Conservation (phyloP, 495 filamentous ascomycete genomes). For the Ascodesmis nigricans region DNA sequence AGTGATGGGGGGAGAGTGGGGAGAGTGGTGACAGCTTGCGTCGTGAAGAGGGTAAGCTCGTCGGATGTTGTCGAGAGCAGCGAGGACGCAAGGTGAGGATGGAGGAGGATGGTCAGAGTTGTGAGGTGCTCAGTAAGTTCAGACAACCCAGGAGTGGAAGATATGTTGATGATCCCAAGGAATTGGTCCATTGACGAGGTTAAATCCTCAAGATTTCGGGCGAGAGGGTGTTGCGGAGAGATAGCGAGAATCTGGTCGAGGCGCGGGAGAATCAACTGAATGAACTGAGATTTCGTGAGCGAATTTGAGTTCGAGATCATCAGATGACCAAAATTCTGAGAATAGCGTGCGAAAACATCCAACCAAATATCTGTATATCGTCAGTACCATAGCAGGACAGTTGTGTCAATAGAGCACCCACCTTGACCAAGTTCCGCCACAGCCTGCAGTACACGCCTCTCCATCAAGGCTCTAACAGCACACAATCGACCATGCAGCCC, state of each 20-base stretch:
- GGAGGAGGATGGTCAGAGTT: not conserved
- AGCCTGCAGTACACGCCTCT: constrained; percentile 26
- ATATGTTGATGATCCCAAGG: constrained; percentile 7
- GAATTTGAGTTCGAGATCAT: constrained; percentile 13
- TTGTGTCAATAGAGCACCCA: too few relatives aligned
- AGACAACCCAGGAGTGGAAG: not conserved
- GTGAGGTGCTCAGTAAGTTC: not conserved
- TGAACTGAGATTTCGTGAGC: constrained; percentile 19
- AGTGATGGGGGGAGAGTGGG: not conserved
- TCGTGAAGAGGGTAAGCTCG: not conserved
- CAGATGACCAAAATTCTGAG: constrained; percentile 8
- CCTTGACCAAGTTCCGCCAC: not conserved
- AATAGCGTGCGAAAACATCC: too few relatives aligned
- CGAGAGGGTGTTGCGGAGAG: too few relatives aligned
- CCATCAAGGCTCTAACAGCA: constrained; percentile 30
- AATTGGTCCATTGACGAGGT: too few relatives aligned
- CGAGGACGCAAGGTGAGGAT: constrained; percentile 1
- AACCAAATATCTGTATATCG: too few relatives aligned
- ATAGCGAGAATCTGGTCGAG: too few relatives aligned
- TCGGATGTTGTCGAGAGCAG: constrained; percentile 1
- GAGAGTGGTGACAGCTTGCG: not conserved
- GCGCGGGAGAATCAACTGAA: constrained; percentile 14
- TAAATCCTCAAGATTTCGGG: too few relatives aligned
- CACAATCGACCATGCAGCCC: constrained; percentile 45
- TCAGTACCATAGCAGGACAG: too few relatives aligned